These are phyloP conservation scores for Oryza rufipogon DNA, from an alignment of 176 grass and related monocot genomes.

Conservation along the genomic window DNA sequence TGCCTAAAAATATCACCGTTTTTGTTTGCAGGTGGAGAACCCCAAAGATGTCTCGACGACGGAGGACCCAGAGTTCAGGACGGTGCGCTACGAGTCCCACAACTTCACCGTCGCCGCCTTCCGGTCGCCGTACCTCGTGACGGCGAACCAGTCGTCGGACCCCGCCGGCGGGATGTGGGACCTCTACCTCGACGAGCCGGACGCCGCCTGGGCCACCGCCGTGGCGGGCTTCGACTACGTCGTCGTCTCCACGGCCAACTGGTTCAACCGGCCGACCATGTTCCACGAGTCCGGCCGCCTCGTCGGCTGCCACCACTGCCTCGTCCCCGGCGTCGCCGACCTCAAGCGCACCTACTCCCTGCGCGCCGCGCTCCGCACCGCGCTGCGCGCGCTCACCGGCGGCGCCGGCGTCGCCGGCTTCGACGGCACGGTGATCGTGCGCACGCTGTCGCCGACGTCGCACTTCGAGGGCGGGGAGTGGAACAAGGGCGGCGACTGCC, in stretches of 20 bases:
- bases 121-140: slow-evolving; percentile 69
- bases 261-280: slow-evolving; percentile 53
- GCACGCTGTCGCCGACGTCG: slow-evolving; percentile 60
- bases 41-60: slow-evolving; percentile 30
- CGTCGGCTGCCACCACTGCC: slow-evolving; percentile 58
- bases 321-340: slow-evolving; percentile 44
- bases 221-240: slow-evolving; percentile 55
- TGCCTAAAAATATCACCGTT: too few species aligned
- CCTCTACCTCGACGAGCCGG: slow-evolving; percentile 66
- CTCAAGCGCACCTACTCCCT: slow-evolving; percentile 44
- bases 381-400: neutral
- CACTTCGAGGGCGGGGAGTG: slow-evolving; percentile 82
- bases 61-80: slow-evolving; percentile 18
- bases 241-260: slow-evolving; percentile 62
- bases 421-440: slow-evolving; percentile 44
- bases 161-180: slow-evolving; percentile 41
- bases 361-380: slow-evolving; percentile 40
- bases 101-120: slow-evolving; percentile 60
- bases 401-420: neutral
- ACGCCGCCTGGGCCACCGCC: slow-evolving; percentile 46
- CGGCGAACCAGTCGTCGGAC: slow-evolving; percentile 31
- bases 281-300: slow-evolving; percentile 47
- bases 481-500: slow-evolving; percentile 70
- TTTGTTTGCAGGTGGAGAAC: slow-evolving; percentile 31
- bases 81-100: slow-evolving; percentile 34